phyloP scores from a whole-genome alignment of 1,139 yeast species.

The Scheffersomyces titani region DNA sequence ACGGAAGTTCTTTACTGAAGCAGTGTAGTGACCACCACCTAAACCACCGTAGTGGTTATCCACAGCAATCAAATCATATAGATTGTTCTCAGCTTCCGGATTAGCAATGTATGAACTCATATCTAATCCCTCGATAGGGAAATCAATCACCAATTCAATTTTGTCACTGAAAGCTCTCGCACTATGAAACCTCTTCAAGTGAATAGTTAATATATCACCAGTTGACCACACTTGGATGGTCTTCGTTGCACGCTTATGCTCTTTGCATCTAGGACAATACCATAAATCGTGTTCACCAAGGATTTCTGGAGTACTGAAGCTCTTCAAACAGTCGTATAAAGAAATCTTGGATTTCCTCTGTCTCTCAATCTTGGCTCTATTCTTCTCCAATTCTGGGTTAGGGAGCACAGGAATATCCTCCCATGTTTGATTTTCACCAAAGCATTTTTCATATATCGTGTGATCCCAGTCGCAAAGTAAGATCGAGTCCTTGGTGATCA shows the following conservation, averaged over 20 bases:
- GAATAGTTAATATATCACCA: slow-evolving; percentile 88
- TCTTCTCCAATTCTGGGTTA: slow-evolving; percentile 54
- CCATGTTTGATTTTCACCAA: slow-evolving; percentile 56
- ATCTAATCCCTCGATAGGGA: slow-evolving; percentile 85
- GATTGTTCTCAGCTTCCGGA: slow-evolving; percentile 26
- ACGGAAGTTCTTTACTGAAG: slow-evolving; percentile 77
- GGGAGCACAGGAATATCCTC: slow-evolving; percentile 47
- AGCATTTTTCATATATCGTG: slow-evolving; percentile 49
- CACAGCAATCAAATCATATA: slow-evolving; percentile 88
- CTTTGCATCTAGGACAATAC: slow-evolving; percentile 91
- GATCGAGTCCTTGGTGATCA: slow-evolving; percentile 42
- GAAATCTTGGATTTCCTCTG: slow-evolving; percentile 55
- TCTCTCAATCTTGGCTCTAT: slow-evolving; percentile 38
- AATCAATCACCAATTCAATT: slow-evolving; percentile 79
- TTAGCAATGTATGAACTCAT: slow-evolving; percentile 57
- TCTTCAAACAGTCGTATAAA: slow-evolving; percentile 70
- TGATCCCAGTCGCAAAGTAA: slow-evolving; percentile 75
- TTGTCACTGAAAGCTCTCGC: slow-evolving; percentile 87
- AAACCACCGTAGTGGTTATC: slow-evolving; percentile 96
- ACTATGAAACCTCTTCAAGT: slow-evolving; percentile 86
- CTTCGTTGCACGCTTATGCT: slow-evolving; percentile 88
- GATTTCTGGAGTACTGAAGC: slow-evolving; percentile 81
- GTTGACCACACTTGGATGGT: slow-evolving; percentile 89
- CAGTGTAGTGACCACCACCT: slow-evolving; percentile 98
- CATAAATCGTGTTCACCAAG: slow-evolving; percentile 89